These are phyloP conservation scores for Lepidium aucheri DNA, from an alignment of 345 rosid genomes.

Conservation along the genomic window DNA sequence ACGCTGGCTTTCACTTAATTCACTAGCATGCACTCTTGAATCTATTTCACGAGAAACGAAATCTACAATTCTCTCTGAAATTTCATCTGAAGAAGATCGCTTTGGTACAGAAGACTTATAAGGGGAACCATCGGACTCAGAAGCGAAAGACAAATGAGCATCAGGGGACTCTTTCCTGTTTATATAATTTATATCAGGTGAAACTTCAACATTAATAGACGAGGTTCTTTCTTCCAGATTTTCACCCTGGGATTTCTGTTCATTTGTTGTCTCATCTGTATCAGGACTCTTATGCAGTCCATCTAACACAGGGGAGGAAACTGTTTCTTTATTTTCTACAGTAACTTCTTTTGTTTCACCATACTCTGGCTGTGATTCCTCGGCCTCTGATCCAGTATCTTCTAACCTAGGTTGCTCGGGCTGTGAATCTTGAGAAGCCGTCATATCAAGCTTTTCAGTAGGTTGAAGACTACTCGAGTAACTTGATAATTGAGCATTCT, in stretches of 20 bases:
- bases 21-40: conserved; percentile 33
- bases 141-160: conserved; percentile 20
- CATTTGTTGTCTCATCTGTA: conserved; percentile 29
- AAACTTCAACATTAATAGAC: conserved; percentile 32
- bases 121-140: conserved; percentile 32
- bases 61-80: conserved; percentile 36
- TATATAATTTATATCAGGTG: conserved; percentile 26
- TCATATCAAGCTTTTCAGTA: conserved; percentile 30
- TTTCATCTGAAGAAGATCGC: conserved; percentile 37
- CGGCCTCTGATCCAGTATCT: conserved; percentile 31
- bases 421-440: conserved; percentile 31
- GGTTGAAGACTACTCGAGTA: conserved; percentile 28
- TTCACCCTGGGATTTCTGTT: conserved; percentile 28
- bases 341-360: conserved; percentile 28
- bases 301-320: conserved; percentile 18
- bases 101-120: conserved; percentile 28
- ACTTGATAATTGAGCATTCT: conserved; percentile 29
- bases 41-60: conserved; percentile 37
- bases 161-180: conserved; percentile 31
- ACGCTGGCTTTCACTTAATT: conserved; percentile 32
- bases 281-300: conserved; percentile 30
- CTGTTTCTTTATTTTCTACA: conserved; percentile 25
- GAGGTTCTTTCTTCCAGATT: conserved; percentile 31
- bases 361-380: conserved; percentile 36
- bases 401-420: conserved; percentile 31